Conservation (phyloP, 495 filamentous ascomycete genomes). For the Elasticomyces elasticus region DNA sequence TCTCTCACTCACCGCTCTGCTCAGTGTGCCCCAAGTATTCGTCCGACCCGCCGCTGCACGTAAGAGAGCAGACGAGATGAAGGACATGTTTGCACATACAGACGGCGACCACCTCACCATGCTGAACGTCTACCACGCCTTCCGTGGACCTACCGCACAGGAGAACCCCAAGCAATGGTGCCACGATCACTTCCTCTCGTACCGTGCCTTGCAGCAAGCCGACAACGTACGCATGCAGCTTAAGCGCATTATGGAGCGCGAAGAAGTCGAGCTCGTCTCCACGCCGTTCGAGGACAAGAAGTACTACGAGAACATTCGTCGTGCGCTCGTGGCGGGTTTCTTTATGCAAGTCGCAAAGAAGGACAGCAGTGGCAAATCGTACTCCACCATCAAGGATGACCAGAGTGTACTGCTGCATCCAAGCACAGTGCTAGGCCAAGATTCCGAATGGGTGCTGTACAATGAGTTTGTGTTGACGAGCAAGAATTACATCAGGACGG, state of each 20-base stretch:
- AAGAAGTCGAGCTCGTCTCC: slow-evolving; percentile 72
- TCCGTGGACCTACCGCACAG: slow-evolving; percentile 66
- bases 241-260: slow-evolving; percentile 89
- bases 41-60: slow-evolving; percentile 72
- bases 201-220: slow-evolving; percentile 77
- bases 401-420: slow-evolving; percentile 86
- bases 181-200: slow-evolving; percentile 92
- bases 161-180: slow-evolving; percentile 80
- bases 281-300: slow-evolving; percentile 90
- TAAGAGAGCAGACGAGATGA: slow-evolving; percentile 97
- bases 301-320: slow-evolving; percentile 94
- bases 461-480: slow-evolving; percentile 97
- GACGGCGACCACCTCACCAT: slow-evolving; percentile 94
- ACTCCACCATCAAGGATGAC: slow-evolving; percentile 91
- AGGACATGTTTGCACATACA: slow-evolving; percentile 78
- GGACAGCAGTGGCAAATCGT: slow-evolving; percentile 66
- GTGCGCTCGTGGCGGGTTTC: slow-evolving; percentile 88
- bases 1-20: slow-evolving; percentile 82
- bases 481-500: slow-evolving; percentile 74
- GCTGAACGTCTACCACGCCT: slow-evolving; percentile 97
- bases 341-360: slow-evolving; percentile 99
- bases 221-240: slow-evolving; percentile 89
- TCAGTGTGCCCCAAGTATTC: slow-evolving; percentile 92
- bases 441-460: slow-evolving; percentile 94
- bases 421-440: slow-evolving; percentile 70